Conservation (phyloP, 2,329 filamentous ascomycete species). For the Neopestalotiopsis clavispora region DNA sequence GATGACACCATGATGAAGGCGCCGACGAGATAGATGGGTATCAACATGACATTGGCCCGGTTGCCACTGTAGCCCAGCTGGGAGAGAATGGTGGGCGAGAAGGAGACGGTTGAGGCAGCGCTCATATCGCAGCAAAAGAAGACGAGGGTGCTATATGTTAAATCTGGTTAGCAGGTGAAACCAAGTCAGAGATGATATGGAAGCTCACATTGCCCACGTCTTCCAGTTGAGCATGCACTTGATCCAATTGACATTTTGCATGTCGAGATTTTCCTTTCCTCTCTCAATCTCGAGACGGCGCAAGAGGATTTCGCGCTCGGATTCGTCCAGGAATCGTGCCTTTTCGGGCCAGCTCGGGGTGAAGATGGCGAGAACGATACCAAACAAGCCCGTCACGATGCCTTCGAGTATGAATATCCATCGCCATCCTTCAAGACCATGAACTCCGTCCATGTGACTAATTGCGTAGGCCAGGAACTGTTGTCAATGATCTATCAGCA, state of each 20-base stretch:
- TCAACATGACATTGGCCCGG: conserved; percentile 6
- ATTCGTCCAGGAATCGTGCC: neutral
- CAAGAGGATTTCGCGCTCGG: neutral
- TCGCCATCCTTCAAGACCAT: conserved; percentile 32
- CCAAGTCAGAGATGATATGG: neutral
- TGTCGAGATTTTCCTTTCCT: neutral
- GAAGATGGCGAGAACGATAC: conserved; percentile 9
- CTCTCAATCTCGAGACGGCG: conserved; percentile 3
- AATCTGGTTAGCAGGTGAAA: neutral
- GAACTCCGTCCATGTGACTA: conserved; percentile 25
- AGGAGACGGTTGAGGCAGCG: conserved; percentile 9
- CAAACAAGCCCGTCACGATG: conserved; percentile 22
- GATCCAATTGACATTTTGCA: conserved; percentile 8
- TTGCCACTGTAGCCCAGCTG: conserved; percentile 13
- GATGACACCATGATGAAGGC: conserved; percentile 13
- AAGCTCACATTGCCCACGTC: conserved; percentile 13
- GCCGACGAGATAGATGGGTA: conserved; percentile 13
- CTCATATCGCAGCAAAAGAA: conserved; percentile 13
- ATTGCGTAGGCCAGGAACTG: conserved; percentile 16
- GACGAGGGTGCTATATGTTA: neutral
- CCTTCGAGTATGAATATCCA: conserved; percentile 33
- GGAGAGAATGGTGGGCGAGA: conserved; percentile 15
- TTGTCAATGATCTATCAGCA: neutral
- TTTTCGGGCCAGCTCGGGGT: conserved; percentile 9
- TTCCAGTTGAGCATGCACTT: conserved; percentile 12